phyloP scores from a whole-genome alignment of 1,139 yeast species.

The Petasospora rhodanensis region DNA sequence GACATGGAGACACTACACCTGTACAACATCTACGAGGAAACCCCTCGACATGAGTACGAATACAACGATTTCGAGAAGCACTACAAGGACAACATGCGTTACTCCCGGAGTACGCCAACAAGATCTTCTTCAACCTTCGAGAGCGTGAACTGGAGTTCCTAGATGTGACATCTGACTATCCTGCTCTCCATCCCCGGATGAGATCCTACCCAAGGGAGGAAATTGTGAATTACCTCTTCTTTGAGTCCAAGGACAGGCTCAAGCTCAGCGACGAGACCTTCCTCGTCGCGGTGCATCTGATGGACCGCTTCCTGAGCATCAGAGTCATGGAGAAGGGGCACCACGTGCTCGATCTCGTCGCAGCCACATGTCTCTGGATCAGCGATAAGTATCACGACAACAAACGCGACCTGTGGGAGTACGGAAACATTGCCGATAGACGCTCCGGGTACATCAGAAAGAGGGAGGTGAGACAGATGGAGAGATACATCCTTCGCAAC shows the following conservation, averaged over 20 bases:
- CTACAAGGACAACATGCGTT: no score
- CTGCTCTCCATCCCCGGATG: slow-evolving; percentile 76
- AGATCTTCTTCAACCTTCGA: slow-evolving; percentile 74
- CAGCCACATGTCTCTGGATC: slow-evolving; percentile 82
- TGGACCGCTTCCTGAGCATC: slow-evolving; percentile 84
- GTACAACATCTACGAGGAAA: no score
- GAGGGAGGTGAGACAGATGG: slow-evolving; percentile 87
- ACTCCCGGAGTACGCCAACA: slow-evolving; percentile 84
- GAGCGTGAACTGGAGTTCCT: slow-evolving; percentile 65
- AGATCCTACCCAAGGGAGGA: slow-evolving; percentile 89
- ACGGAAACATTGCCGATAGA: slow-evolving; percentile 91
- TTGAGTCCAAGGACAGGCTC: slow-evolving; percentile 85
- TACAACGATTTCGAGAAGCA: no score
- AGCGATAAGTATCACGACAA: slow-evolving; percentile 97
- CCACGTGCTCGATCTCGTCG: slow-evolving; percentile 81
- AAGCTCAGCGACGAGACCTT: slow-evolving; percentile 85
- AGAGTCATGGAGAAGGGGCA: slow-evolving; percentile 75
- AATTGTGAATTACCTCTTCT: no score
- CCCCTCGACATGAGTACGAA: no score
- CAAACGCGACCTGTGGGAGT: slow-evolving; percentile 81
- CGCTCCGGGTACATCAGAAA: slow-evolving; percentile 71
- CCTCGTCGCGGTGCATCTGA: slow-evolving; percentile 76
- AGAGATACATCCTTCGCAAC: slow-evolving; percentile 71
- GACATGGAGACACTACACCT: no score
- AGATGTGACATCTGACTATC: slow-evolving; percentile 70